phyloP scores from a whole-genome alignment of 192 early-diverging fungal species.

The Dissophora ornata region DNA sequence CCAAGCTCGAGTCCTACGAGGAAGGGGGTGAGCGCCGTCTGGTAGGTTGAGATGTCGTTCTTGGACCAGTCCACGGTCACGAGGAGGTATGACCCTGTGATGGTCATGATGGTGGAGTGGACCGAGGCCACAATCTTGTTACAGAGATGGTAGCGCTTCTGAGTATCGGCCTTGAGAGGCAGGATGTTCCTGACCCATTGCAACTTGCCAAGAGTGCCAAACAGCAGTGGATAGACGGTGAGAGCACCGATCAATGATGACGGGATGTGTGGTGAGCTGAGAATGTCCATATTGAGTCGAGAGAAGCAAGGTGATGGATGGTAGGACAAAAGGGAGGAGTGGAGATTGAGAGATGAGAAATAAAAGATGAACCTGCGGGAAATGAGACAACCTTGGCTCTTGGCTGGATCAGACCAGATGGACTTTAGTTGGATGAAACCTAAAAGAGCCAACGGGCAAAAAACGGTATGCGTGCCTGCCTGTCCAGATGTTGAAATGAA shows the following conservation, averaged over 20 bases:
- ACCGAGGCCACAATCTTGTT: conserved; percentile 55
- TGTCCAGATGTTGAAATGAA: not conserved
- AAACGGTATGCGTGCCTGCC: too few species aligned
- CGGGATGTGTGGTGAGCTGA: conserved; percentile 30
- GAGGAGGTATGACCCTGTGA: conserved; percentile 34
- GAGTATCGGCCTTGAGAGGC: conserved; percentile 43
- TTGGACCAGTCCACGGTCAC: conserved; percentile 45
- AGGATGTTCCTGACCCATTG: conserved; percentile 32
- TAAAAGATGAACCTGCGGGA: not conserved
- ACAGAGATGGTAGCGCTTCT: conserved; percentile 51
- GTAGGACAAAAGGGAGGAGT: conserved; percentile 1
- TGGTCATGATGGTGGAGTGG: conserved; percentile 53
- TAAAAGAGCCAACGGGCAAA: too few species aligned
- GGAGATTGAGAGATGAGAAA: conserved; percentile 19
- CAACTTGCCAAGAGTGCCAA: conserved; percentile 23
- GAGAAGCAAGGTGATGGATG: not conserved
- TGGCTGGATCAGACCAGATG: too few species aligned
- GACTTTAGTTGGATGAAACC: too few species aligned
- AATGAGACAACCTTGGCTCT: not conserved
- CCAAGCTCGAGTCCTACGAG: conserved; percentile 53
- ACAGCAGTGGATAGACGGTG: conserved; percentile 45
- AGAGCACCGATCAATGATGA: conserved; percentile 38
- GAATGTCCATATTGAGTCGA: conserved; percentile 31
- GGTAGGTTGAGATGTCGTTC: conserved; percentile 50
- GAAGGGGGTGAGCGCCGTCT: conserved; percentile 44